Percentiles rank a stretch among this genome's conserved stretches.
These are phyloP conservation scores for Chytridium lagenaria DNA, from an alignment of 371 early-diverging fungal genomes.

Conservation along the genomic window DNA sequence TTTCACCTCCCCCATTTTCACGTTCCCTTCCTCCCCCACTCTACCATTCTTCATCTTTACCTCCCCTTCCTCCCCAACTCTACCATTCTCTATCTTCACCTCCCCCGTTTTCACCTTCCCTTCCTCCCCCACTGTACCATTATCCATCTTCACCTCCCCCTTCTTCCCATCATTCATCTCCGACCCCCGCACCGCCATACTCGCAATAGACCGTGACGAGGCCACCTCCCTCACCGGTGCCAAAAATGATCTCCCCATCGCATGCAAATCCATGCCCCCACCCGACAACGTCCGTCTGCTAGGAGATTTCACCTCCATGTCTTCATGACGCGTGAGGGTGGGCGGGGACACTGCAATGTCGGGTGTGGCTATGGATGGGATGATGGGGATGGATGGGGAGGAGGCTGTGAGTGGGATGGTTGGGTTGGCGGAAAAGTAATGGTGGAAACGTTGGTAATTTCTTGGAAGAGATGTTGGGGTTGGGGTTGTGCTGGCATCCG, in stretches of 20 bases:
- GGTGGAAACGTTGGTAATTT: not conserved
- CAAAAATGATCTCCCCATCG: not conserved
- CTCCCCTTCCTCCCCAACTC: no score
- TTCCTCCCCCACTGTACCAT: no score
- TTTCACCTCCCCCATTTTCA: no score
- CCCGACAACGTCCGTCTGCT: not conserved
- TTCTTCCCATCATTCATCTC: no score
- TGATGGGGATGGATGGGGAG: not conserved
- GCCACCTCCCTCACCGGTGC: constrained; percentile 6
- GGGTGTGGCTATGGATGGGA: not conserved
- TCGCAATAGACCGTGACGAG: not conserved
- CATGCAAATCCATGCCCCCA: not conserved
- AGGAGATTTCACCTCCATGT: not conserved
- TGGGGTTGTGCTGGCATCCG: not conserved
- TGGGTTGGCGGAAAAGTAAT: not conserved
- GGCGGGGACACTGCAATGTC: not conserved
- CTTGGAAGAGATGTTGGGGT: not conserved
- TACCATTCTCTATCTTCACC: no score
- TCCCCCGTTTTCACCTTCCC: no score
- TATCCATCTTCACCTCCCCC: no score
- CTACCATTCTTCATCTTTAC: no score
- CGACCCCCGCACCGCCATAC: no score
- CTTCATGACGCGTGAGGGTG: not conserved
- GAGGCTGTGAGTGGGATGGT: not conserved
- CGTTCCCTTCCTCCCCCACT: no score